Evolutionary conservation across 257 asterid genomes (phyloP).

Genomic region (Gynochthodes officinalis): DNA sequence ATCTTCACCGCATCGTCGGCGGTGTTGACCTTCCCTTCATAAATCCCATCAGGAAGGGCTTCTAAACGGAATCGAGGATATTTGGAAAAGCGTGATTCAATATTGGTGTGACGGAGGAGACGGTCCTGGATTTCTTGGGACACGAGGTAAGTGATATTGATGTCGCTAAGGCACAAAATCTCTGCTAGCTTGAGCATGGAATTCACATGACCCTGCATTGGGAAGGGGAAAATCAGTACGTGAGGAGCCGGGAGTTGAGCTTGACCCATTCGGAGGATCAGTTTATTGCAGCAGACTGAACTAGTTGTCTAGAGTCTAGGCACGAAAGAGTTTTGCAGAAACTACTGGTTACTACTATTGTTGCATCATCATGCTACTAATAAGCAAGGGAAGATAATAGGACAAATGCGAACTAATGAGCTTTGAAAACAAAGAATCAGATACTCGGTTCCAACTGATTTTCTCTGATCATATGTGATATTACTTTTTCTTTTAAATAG

Average conservation of each 20-base stretch:
- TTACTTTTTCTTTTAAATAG: no score
- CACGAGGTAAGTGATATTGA: slow-evolving; percentile 25
- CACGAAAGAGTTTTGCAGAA: no score
- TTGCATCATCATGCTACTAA: no score
- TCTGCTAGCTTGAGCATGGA: slow-evolving; percentile 40
- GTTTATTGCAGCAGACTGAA: no score
- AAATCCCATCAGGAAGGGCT: slow-evolving; percentile 23
- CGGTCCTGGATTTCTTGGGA: slow-evolving; percentile 18
- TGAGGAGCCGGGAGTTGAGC: slow-evolving; percentile 13
- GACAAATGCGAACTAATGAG: no score
- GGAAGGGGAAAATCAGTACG: slow-evolving; percentile 29
- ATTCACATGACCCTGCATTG: slow-evolving; percentile 34
- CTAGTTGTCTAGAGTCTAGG: no score
- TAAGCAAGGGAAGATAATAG: no score
- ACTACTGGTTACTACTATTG: no score
- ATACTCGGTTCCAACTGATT: no score
- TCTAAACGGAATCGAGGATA: slow-evolving; percentile 17
- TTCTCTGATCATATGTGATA: no score
- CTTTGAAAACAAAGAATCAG: no score
- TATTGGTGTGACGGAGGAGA: slow-evolving; percentile 19
- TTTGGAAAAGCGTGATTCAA: slow-evolving; percentile 16
- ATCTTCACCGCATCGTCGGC: slow-evolving; percentile 1
- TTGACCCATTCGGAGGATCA: no score
- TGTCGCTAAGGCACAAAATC: slow-evolving; percentile 23
- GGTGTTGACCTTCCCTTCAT: background rate